Base-by-base conservation (phyloP, 208 protist species). In the Trypanosomatidae sp. region DNA sequence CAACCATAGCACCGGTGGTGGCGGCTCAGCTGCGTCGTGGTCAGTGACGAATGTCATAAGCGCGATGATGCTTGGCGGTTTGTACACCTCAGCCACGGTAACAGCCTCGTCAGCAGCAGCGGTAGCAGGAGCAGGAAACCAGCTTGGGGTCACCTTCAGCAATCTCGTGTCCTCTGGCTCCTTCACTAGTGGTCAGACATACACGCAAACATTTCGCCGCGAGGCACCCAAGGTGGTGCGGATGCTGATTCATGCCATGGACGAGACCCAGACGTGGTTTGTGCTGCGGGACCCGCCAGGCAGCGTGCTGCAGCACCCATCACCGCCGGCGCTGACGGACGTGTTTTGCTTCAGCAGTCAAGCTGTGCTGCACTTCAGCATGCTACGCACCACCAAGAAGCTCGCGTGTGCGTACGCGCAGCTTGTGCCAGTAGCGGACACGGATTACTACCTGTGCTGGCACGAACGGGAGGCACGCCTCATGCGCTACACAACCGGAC, bases 191-290 rank as follows among this genome's bases (percentile, higher is more conserved):
- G 78, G 77, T 5, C 56, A 81, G 71, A 91, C 88, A 17, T 92
- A 94, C 81, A 92, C 82, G 12, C 74, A 70, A 36, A 84, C 88
- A 25, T 93, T 91, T 75, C 69, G 85, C 30, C 81, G 84, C 39
- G 79, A 90, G 69, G 65, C 78, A 50, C 90, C 89, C 1, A 91
- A 91, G 77, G 79, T 93, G 46, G 69, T 88, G 49, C 81, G 70
- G 19, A 94, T 96, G 85, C 79, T 96, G 2, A 74, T 92, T 39
- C 88, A 89, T 74, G 77, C 83, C 25, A 69, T 90, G 60, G 85
- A 87, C 62, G 70, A 67, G 41, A 77, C 82, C 25, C 80, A 85
- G 41, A 77, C 74, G 30, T 83, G 80, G 80, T 94, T 87, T 62
- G 60, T 73, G 25, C 75, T 96, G 36, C 76, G 76, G 3, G 88